Percentiles rank a stretch among this genome's conserved stretches.
Evolutionary conservation across 495 filamentous ascomycete genomes (phyloP).

Genomic region (Penicillium soppii): DNA sequence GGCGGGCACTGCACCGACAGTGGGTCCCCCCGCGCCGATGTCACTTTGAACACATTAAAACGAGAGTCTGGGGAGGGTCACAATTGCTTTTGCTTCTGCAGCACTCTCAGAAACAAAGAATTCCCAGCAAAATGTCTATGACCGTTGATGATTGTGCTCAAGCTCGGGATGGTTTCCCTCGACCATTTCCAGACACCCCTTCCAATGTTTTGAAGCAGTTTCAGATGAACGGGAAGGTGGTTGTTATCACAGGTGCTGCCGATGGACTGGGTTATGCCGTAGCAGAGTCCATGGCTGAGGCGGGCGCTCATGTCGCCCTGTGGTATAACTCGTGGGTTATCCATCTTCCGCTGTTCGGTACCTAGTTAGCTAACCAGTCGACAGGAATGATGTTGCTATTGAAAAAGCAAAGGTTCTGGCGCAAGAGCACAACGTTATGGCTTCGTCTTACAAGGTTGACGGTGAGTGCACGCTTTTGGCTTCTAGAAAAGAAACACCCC

Average conservation of each 20-base stretch:
- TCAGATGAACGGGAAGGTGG: slow-evolving; percentile 39
- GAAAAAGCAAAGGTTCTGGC: slow-evolving; percentile 31
- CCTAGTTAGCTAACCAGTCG: not conserved
- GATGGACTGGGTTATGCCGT: slow-evolving; percentile 39
- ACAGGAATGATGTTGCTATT: slow-evolving; percentile 34
- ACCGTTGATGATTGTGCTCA: slow-evolving; percentile 32
- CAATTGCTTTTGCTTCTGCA: not conserved
- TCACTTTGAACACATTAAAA: not conserved
- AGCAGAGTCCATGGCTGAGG: slow-evolving; percentile 36
- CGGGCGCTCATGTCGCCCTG: slow-evolving; percentile 29
- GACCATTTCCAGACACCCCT: slow-evolving; percentile 41
- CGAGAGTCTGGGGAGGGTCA: not conserved
- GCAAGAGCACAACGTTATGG: slow-evolving; percentile 30
- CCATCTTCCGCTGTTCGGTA: not conserved
- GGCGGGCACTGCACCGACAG: slow-evolving; percentile 5
- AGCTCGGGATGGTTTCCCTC: slow-evolving; percentile 36
- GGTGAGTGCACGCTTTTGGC: slow-evolving; percentile 12
- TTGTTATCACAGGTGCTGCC: slow-evolving; percentile 33
- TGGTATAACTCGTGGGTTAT: slow-evolving; percentile 42
- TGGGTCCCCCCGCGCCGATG: not conserved
- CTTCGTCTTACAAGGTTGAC: slow-evolving; percentile 41
- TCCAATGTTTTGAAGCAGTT: slow-evolving; percentile 46
- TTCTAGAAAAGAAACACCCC: not conserved
- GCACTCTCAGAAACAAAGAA: not conserved
- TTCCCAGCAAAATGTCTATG: slow-evolving; percentile 48